Evolutionary conservation across 1,284 basidiomycete genomes (phyloP).

Genomic region (Ceratobasidium sp.): DNA sequence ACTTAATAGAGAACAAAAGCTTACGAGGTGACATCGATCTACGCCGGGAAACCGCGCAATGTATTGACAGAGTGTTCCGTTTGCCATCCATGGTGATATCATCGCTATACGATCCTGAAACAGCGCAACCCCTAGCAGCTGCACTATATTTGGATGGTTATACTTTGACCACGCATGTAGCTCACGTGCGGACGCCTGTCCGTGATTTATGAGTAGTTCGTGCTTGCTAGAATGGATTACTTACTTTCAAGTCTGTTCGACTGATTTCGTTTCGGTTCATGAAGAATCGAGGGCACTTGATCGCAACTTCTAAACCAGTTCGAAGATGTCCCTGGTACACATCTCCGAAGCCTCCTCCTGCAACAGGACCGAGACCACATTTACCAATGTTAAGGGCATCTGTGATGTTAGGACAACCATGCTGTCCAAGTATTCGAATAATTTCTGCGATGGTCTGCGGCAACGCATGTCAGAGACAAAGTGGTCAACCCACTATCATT

Average conservation of each 20-base stretch:
- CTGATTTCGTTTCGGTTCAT: background rate
- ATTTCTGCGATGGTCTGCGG: slow-evolving; percentile 2
- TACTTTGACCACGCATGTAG: slow-evolving; percentile 23
- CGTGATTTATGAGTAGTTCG: background rate
- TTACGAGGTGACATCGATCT: slow-evolving; percentile 1
- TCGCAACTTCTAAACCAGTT: background rate
- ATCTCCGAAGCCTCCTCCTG: slow-evolving; percentile 22
- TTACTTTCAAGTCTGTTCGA: background rate
- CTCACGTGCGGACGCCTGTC: slow-evolving; percentile 9
- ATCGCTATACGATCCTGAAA: slow-evolving; percentile 18
- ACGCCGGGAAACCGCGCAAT: background rate
- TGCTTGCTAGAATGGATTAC: background rate
- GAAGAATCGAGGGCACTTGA: slow-evolving; percentile 20
- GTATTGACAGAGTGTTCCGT: slow-evolving; percentile 17
- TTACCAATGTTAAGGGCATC: background rate
- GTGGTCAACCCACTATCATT: background rate
- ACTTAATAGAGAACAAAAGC: background rate
- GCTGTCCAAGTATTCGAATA: background rate
- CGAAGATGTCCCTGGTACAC: background rate
- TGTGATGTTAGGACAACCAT: slow-evolving; percentile 22
- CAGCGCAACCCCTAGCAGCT: slow-evolving; percentile 1
- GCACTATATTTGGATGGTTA: slow-evolving; percentile 1
- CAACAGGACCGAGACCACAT: background rate
- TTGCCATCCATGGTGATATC: slow-evolving; percentile 30
- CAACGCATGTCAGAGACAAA: background rate